phyloP scores from a whole-genome alignment of 148 eudicot species.

The Camellia sinensis region DNA sequence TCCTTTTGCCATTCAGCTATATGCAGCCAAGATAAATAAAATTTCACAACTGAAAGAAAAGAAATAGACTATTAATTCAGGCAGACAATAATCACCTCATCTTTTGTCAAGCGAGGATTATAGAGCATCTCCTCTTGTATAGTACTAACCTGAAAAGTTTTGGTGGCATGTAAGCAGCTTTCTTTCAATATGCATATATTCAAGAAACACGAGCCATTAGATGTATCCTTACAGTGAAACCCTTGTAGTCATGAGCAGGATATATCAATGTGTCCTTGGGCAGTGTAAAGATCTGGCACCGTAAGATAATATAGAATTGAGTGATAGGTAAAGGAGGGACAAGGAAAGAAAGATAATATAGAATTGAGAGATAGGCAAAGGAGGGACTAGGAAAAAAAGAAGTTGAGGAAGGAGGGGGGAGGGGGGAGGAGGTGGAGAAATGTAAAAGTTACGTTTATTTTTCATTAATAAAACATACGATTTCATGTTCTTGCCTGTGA shows the following conservation, averaged over 20 bases:
- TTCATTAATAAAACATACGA: background rate
- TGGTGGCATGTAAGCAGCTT: conserved; percentile 12
- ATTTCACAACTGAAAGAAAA: background rate
- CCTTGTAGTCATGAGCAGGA: conserved; percentile 98
- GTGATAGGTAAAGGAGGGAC: background rate
- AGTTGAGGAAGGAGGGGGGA: background rate
- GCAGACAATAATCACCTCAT: conserved; percentile 44
- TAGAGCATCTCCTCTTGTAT: conserved; percentile 87
- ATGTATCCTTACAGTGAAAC: conserved; percentile 64
- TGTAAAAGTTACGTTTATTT: background rate
- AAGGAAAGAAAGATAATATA: background rate
- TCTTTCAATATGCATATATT: background rate
- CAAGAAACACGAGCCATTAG: background rate
- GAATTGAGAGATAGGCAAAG: background rate
- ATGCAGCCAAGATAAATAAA: background rate
- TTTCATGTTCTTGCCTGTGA: conserved; percentile 62
- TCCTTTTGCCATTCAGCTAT: background rate
- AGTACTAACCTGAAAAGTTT: conserved; percentile 65
- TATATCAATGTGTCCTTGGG: conserved; percentile 80
- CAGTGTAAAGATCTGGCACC: conserved; percentile 79
- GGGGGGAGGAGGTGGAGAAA: background rate
- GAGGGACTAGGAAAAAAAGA: background rate
- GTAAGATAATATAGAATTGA: conserved; percentile 17
- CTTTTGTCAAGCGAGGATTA: conserved; percentile 89
- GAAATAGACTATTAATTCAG: background rate